These are phyloP conservation scores for Monilinia fructicola DNA, from an alignment of 2,329 filamentous ascomycete genomes.

Conservation along the genomic window DNA sequence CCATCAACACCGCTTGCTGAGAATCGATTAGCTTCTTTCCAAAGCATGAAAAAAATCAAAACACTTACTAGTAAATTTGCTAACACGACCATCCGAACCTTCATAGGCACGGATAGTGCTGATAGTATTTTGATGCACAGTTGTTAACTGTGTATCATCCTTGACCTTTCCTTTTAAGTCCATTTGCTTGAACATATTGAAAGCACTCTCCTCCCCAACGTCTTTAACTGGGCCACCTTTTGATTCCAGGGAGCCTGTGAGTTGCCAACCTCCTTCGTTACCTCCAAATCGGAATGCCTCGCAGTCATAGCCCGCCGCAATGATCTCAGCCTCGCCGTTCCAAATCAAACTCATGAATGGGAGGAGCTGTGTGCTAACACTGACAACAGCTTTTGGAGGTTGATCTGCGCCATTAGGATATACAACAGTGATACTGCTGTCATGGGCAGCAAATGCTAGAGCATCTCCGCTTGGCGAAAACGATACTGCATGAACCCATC, in stretches of 20 bases:
- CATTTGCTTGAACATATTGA: slow-evolving; percentile 99
- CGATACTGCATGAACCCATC: slow-evolving; percentile 90
- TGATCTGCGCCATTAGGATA: slow-evolving; percentile 91
- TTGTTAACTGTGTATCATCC: slow-evolving; percentile 92
- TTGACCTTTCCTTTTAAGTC: slow-evolving; percentile 91
- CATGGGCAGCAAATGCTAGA: slow-evolving; percentile 91
- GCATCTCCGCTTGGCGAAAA: slow-evolving; percentile 92
- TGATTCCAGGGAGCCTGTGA: slow-evolving; percentile 82
- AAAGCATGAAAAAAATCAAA: slow-evolving; percentile 16
- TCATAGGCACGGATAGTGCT: slow-evolving; percentile 79
- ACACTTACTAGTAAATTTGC: slow-evolving; percentile 82
- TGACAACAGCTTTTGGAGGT: slow-evolving; percentile 85
- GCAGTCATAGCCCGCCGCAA: slow-evolving; percentile 87
- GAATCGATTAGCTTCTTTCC: slow-evolving; percentile 39
- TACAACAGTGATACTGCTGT: slow-evolving; percentile 94
- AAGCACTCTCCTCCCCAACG: slow-evolving; percentile 81
- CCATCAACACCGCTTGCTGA: slow-evolving; percentile 80
- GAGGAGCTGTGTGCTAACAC: slow-evolving; percentile 82
- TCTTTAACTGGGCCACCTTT: slow-evolving; percentile 47
- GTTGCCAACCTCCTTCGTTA: slow-evolving; percentile 75
- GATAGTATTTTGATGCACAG: slow-evolving; percentile 95
- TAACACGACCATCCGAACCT: slow-evolving; percentile 61
- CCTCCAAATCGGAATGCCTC: slow-evolving; percentile 90
- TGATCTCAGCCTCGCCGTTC: slow-evolving; percentile 88
- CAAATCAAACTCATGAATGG: slow-evolving; percentile 93